Evolutionary conservation across 495 filamentous ascomycete species (phyloP).

Genomic region (Articulospora tetracladia): DNA sequence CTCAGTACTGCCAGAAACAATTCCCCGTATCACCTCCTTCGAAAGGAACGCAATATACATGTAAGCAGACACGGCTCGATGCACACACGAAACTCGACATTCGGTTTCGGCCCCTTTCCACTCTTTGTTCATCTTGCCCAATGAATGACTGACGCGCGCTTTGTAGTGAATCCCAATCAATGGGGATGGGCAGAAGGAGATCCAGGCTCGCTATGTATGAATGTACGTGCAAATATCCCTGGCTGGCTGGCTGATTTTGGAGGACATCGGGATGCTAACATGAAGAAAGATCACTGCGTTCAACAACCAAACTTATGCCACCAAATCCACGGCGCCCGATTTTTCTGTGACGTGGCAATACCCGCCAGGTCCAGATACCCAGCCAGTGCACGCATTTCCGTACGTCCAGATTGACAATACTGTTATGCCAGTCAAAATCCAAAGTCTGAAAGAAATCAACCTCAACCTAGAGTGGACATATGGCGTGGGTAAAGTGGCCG

Average conservation of each 20-base stretch:
- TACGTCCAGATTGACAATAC: constrained; percentile 29
- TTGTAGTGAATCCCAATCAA: constrained; percentile 27
- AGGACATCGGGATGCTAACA: background rate
- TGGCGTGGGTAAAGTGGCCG: constrained; percentile 28
- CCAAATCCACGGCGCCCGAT: constrained; percentile 28
- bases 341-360: constrained; percentile 38
- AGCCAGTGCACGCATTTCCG: constrained; percentile 37
- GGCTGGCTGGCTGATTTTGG: background rate
- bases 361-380: constrained; percentile 7
- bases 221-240: background rate
- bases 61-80: background rate
- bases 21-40: background rate
- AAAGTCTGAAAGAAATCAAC: constrained; percentile 7
- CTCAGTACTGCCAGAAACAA: background rate
- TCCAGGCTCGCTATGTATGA: background rate
- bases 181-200: background rate
- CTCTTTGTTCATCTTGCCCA: background rate
- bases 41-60: background rate
- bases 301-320: constrained; percentile 33
- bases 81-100: background rate
- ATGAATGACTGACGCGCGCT: constrained; percentile 6
- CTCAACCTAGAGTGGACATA: constrained; percentile 35
- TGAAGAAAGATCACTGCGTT: constrained; percentile 30
- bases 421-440: background rate
- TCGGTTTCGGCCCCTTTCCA: background rate